Conservation (phyloP, 2,329 filamentous ascomycete species). For the Cytospora schulzeri region DNA sequence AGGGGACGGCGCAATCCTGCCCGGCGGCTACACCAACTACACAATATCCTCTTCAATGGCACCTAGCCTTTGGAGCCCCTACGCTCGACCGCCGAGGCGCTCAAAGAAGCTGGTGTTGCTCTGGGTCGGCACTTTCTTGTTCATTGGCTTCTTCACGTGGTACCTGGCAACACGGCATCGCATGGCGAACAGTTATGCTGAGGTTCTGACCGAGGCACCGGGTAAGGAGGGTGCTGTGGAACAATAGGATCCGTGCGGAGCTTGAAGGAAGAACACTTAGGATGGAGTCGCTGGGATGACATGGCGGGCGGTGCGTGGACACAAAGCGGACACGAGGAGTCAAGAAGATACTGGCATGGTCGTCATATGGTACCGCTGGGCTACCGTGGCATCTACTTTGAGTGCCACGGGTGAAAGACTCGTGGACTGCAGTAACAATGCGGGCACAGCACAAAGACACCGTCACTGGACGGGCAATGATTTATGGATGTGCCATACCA, state of each 20-base stretch:
- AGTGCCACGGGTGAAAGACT: neutral
- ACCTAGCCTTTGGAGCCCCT: slow-evolving; percentile 23
- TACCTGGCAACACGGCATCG: slow-evolving; percentile 16
- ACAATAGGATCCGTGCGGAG: neutral
- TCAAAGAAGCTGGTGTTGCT: slow-evolving; percentile 26
- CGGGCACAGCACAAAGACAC: neutral
- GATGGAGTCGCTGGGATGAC: neutral
- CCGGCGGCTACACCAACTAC: slow-evolving; percentile 11
- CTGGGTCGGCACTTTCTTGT: slow-evolving; percentile 22
- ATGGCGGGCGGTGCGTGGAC: neutral
- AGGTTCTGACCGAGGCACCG: slow-evolving; percentile 19
- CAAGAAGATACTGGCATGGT: neutral
- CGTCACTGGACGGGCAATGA: neutral
- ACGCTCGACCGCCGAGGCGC: slow-evolving; percentile 23
- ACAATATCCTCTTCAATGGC: slow-evolving; percentile 5
- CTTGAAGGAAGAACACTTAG: neutral
- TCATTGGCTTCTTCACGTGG: slow-evolving; percentile 22
- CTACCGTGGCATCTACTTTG: neutral
- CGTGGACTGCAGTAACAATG: neutral
- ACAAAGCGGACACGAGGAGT: neutral
- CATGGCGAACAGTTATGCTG: slow-evolving; percentile 15
- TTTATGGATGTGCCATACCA: neutral
- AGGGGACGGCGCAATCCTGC: slow-evolving; percentile 15
- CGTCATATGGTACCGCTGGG: neutral
- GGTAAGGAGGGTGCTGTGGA: slow-evolving; percentile 19